Conservation (phyloP, 2,329 filamentous ascomycete genomes). For the Pseudocercospora pini-densiflorae region DNA sequence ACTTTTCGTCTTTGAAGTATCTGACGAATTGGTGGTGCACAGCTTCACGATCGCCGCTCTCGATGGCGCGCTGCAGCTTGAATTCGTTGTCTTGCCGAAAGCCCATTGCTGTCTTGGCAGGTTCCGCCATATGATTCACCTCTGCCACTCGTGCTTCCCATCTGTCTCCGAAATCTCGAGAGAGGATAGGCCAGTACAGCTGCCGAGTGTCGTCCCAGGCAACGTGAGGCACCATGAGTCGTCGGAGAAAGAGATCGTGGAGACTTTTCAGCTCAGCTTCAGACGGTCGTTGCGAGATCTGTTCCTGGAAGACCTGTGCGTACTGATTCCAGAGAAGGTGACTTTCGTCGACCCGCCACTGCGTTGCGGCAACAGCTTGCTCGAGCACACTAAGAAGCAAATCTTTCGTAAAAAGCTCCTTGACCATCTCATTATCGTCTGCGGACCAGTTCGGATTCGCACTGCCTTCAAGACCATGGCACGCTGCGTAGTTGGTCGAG, state of each 20-base stretch:
- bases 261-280: slow-evolving; percentile 66
- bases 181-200: slow-evolving; percentile 74
- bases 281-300: slow-evolving; percentile 62
- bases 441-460: slow-evolving; percentile 56
- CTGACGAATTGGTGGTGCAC: slow-evolving; percentile 62
- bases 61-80: slow-evolving; percentile 63
- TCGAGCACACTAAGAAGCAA: slow-evolving; percentile 71
- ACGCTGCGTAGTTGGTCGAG: slow-evolving; percentile 70
- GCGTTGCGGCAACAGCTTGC: slow-evolving; percentile 71
- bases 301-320: slow-evolving; percentile 68
- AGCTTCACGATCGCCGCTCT: slow-evolving; percentile 60
- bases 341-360: slow-evolving; percentile 76
- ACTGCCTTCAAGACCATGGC: slow-evolving; percentile 60
- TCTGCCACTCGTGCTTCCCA: slow-evolving; percentile 77
- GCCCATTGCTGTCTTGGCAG: slow-evolving; percentile 66
- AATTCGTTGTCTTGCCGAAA: slow-evolving; percentile 67
- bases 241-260: slow-evolving; percentile 70
- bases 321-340: slow-evolving; percentile 80
- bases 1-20: slow-evolving; percentile 84
- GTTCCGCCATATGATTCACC: slow-evolving; percentile 64
- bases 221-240: slow-evolving; percentile 73
- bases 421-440: slow-evolving; percentile 71
- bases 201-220: slow-evolving; percentile 77
- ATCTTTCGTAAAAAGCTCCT: slow-evolving; percentile 73
- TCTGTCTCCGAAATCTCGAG: slow-evolving; percentile 65